Percentiles rank a stretch among this genome's conserved stretches.
Conservation (phyloP, 352 stramenopile species). For the Plasmopara halstedii region DNA sequence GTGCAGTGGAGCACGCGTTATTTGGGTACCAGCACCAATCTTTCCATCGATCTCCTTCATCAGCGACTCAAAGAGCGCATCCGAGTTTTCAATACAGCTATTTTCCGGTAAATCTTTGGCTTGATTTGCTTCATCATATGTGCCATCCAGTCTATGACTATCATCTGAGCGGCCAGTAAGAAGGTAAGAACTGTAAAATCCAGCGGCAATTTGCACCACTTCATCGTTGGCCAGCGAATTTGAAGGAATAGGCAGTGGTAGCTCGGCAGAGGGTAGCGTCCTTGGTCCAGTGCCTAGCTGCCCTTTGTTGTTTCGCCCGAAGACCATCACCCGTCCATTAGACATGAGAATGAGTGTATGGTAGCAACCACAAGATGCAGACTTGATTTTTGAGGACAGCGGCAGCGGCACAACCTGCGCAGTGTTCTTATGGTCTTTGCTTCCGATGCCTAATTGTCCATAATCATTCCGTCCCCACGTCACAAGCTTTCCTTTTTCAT, state of each 20-base stretch:
- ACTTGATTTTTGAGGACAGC: constrained; percentile 71
- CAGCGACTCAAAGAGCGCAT: constrained; percentile 74
- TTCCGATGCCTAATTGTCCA: constrained; percentile 79
- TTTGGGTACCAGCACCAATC: constrained; percentile 7
- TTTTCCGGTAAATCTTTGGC: constrained; percentile 58
- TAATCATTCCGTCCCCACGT: constrained; percentile 86
- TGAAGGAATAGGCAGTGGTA: constrained; percentile 67
- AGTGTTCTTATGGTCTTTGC: constrained; percentile 82
- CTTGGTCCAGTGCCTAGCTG: constrained; percentile 69
- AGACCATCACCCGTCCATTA: constrained; percentile 80
- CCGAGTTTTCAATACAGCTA: constrained; percentile 45
- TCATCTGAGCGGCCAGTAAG: constrained; percentile 63
- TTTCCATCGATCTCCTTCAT: constrained; percentile 84
- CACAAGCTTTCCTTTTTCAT: constrained; percentile 75
- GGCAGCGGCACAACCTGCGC: constrained; percentile 72
- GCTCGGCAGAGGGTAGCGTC: constrained; percentile 70
- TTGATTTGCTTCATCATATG: constrained; percentile 31
- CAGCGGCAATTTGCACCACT: constrained; percentile 69
- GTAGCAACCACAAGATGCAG: constrained; percentile 77
- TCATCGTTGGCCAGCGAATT: constrained; percentile 77
- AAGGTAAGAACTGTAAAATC: constrained; percentile 87
- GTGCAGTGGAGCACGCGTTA: constrained; percentile 25
- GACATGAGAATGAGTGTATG: constrained; percentile 71
- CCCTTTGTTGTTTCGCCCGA: constrained; percentile 84
- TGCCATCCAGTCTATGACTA: constrained; percentile 19